Percentiles rank a stretch among this genome's conserved stretches.
Conservation (phyloP, 805 yeast species). For the Suhomyces tanzawaensis region DNA sequence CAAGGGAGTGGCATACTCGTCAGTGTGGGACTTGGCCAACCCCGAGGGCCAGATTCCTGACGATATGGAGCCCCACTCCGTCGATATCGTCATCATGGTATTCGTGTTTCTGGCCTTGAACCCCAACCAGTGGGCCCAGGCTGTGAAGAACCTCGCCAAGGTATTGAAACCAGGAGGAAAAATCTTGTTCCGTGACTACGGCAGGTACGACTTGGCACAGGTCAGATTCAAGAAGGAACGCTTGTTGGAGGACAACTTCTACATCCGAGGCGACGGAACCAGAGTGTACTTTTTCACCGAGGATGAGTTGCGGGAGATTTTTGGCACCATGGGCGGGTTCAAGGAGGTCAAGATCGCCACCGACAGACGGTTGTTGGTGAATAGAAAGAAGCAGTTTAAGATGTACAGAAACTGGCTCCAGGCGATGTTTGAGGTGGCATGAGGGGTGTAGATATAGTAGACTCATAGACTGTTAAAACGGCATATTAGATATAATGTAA, state of each 20-base stretch:
- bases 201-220: constrained; percentile 94
- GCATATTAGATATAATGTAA: too few relatives aligned
- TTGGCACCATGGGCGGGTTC: constrained; percentile 50
- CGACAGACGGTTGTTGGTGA: constrained; percentile 86
- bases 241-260: constrained; percentile 85
- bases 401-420: constrained; percentile 98
- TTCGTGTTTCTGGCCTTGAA: constrained; percentile 91
- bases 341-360: constrained; percentile 77
- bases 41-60: constrained; percentile 74
- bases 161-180: constrained; percentile 91
- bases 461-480: too few relatives aligned
- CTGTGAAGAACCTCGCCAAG: constrained; percentile 66
- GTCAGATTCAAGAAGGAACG: constrained; percentile 88
- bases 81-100: constrained; percentile 90
- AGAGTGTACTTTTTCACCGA: constrained; percentile 96
- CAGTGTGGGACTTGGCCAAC: constrained; percentile 95
- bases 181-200: constrained; percentile 88
- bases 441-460: constrained; percentile 1
- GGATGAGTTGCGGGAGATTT: constrained; percentile 78
- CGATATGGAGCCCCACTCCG: constrained; percentile 74
- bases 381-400: constrained; percentile 85
- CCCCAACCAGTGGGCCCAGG: constrained; percentile 87
- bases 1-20: constrained; percentile 61
- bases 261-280: constrained; percentile 97
- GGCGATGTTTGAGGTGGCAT: constrained; percentile 78